A percentile compares a stretch with the other conserved stretches of the same genome.
phyloP scores from a whole-genome alignment of 768 basidiomycete genomes.

The Termitomyces sp. region DNA sequence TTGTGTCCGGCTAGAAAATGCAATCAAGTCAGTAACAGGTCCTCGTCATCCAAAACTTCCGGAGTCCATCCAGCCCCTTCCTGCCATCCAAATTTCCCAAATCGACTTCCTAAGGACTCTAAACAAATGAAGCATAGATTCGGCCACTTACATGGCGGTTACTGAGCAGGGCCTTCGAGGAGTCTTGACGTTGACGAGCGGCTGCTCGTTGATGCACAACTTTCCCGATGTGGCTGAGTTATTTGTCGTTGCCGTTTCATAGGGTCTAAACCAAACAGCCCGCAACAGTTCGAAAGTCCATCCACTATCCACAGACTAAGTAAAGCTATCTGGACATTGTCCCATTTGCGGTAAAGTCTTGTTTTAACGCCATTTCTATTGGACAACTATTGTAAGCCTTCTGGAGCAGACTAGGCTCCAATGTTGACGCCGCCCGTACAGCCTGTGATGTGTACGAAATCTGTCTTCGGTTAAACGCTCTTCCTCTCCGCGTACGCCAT shows the following conservation, averaged over 20 bases:
- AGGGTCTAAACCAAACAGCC: neutral
- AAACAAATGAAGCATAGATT: slow-evolving; percentile 13
- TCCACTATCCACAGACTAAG: no score
- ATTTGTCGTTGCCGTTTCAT: slow-evolving; percentile 9
- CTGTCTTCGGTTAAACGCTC: no score
- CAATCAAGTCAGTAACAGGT: slow-evolving; percentile 18
- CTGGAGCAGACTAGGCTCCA: no score
- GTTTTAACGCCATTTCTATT: neutral
- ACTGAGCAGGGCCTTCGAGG: slow-evolving; percentile 31
- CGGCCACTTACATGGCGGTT: slow-evolving; percentile 33
- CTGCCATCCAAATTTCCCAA: slow-evolving; percentile 19
- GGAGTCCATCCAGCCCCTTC: slow-evolving; percentile 33
- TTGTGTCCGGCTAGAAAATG: slow-evolving; percentile 28
- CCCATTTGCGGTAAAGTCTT: no score
- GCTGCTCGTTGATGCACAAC: slow-evolving; percentile 10
- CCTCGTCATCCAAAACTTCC: slow-evolving; percentile 29
- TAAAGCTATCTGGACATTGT: no score
- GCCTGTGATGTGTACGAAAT: no score
- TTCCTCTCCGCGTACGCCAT: neutral
- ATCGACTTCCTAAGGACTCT: slow-evolving; percentile 17
- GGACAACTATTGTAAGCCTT: neutral
- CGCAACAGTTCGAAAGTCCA: neutral
- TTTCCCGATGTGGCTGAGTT: slow-evolving; percentile 14
- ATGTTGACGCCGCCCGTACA: no score
- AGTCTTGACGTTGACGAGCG: slow-evolving; percentile 35